Base-by-base conservation (phyloP, 202 grass and related monocot species). In the Saccharum hybrid region DNA sequence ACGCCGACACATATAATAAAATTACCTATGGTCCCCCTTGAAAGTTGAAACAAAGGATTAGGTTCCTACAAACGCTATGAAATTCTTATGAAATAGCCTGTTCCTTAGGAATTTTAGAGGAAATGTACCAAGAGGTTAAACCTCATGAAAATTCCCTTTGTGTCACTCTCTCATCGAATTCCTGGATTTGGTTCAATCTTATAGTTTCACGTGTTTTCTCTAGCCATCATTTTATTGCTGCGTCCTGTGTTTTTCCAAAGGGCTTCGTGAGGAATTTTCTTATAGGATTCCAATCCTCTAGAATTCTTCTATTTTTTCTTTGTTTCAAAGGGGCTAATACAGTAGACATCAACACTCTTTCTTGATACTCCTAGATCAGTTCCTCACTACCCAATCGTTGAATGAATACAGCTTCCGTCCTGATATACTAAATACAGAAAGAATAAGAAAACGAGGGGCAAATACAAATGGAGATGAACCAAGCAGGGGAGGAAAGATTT, bases 341-440 rank as follows among this genome's bases (percentile, higher is more conserved):
- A 34, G 0, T 18, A 34, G 61, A 34, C 43, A 80, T 40, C 77
- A 57, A 16, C 34, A 0, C 12, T 31, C 22, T 81, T 45, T 72
- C 54, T 78, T 70, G 26, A 19, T 48, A 38, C 26, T 63, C 26
- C 65, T 48, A 63, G 6, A 41, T 18, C 28, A 66, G n/a, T 18
- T 66, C 77, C 6, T 63, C 36, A 79, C 28, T 83, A 83, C 63
- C 69, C 70, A 86, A 75, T 63, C 37, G 39, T 79, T 40, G 46
- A 82, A 83, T 43, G 74, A 51, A 22, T 82, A 74, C 51, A 64
- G 4, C 19, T 82, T 62, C 72, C 15, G 48, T 74, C 75, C 84
- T 79, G 79, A 80, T 79, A 83, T 30, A 66, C 8, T 54, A 31
- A 63, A 70, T 69, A 83, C 75, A 80, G 3, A 83, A 77, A 74